Base-by-base conservation (phyloP, 2,329 filamentous ascomycete genomes). In the Fusarium ramigenum region DNA sequence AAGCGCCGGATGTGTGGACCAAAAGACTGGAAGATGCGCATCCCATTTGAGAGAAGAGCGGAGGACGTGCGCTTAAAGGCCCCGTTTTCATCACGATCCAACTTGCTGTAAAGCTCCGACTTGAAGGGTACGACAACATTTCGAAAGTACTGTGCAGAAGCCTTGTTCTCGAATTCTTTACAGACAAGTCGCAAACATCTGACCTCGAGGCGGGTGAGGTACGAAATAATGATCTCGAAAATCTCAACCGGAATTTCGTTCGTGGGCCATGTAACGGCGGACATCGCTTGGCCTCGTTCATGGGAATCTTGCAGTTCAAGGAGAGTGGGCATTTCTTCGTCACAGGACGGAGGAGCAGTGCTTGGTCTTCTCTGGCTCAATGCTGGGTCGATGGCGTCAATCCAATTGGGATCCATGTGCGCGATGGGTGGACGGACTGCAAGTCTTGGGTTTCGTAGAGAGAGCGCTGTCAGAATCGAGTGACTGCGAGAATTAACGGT, bases 81-180 rank as follows among this genome's bases (percentile, higher is more conserved):
- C 53, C 72, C 75, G 39, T 75, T 67, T 23, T 76, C 70, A 42
- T 77, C 76, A 44, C 64, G 68, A 34, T 52, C 67, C 23, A 80
- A 56, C 75, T 59, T 76, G 49, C 86, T 86, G 78, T 89, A 92
- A 30, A 93, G 87, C 72, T 91, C 88, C 4, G 89, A 87, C 46
- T 87, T 88, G 81, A 93, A 93, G 4, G 90, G 89, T 4, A 92
- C 88, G 10, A 93, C 90, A 14, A 91, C 88, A 49, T 89, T 89
- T 63, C 85, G 84, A 78, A 92, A 93, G 50, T 92, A 85, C 44
- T 85, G 83, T 43, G 85, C 83, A 1, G 90, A 90, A 4, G 91
- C 84, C 67, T 88, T 88, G 18, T 79, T 72, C 66, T 92, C 89
- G 32, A 84, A 89, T 63, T 91, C 89, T 42, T 82, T 84, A 75